Evolutionary conservation across 2,329 filamentous ascomycete genomes (phyloP).

Genomic region (Tolypocladium endophyticum): DNA sequence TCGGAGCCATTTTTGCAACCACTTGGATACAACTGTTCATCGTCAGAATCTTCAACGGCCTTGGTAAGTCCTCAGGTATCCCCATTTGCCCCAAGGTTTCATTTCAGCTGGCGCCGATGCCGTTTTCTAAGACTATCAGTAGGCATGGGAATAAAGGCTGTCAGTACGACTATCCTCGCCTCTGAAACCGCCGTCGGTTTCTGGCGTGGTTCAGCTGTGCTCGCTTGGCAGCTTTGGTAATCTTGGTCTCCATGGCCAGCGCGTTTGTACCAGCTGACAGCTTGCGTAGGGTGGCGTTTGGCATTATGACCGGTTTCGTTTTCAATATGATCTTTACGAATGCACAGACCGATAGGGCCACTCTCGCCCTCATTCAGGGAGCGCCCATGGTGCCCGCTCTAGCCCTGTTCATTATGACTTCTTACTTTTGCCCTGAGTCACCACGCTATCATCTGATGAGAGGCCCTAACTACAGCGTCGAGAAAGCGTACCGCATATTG

Average conservation of each 20-base stretch:
- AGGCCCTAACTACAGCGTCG: slow-evolving; percentile 23
- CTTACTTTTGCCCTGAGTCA: slow-evolving; percentile 30
- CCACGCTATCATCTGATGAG: slow-evolving; percentile 30
- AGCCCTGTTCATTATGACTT: slow-evolving; percentile 18
- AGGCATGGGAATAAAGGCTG: slow-evolving; percentile 39
- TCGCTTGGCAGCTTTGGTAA: slow-evolving; percentile 35
- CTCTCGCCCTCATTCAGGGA: slow-evolving; percentile 23
- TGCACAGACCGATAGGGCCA: slow-evolving; percentile 5
- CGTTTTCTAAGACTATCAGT: neutral
- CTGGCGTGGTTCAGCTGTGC: slow-evolving; percentile 35
- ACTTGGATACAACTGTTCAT: slow-evolving; percentile 22
- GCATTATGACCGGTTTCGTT: slow-evolving; percentile 23
- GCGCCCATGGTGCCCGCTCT: slow-evolving; percentile 27
- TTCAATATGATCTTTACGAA: slow-evolving; percentile 27
- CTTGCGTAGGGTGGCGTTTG: slow-evolving; percentile 18
- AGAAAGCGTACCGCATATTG: slow-evolving; percentile 25
- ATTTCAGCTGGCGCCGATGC: neutral
- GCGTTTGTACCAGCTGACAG: slow-evolving; percentile 3
- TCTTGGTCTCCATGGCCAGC: neutral
- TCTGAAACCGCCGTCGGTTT: slow-evolving; percentile 35
- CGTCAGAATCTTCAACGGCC: slow-evolving; percentile 25
- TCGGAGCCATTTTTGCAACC: slow-evolving; percentile 22
- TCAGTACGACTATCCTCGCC: slow-evolving; percentile 35
- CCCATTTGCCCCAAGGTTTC: neutral
- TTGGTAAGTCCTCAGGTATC: slow-evolving; percentile 17